A percentile compares a stretch with the other conserved stretches of the same genome.
Conservation (phyloP, 2,329 filamentous ascomycete species). For the Phialemoniopsis sp. region DNA sequence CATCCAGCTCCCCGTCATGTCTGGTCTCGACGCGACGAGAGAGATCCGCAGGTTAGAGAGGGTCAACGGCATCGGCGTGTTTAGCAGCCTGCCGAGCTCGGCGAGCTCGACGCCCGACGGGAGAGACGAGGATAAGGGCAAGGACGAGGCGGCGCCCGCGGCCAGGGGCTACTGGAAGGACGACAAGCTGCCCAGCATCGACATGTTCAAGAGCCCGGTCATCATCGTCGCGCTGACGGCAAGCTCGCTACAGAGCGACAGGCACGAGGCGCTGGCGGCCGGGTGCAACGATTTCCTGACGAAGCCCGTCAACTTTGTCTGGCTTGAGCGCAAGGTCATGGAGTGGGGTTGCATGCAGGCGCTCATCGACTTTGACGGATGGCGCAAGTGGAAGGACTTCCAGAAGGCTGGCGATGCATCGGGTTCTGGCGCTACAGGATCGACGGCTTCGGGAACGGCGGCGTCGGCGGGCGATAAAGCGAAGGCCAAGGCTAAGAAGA, state of each 20-base stretch:
- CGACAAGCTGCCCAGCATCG: slow-evolving; percentile 63
- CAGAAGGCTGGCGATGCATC: slow-evolving; percentile 40
- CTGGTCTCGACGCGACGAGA: slow-evolving; percentile 87
- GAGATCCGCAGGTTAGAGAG: slow-evolving; percentile 89
- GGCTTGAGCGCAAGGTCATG: slow-evolving; percentile 95
- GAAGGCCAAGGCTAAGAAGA: slow-evolving; percentile 39
- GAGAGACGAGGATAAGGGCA: not conserved
- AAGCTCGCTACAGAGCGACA: slow-evolving; percentile 88
- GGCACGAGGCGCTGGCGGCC: slow-evolving; percentile 89
- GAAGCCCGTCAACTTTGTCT: slow-evolving; percentile 97
- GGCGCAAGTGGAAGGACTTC: slow-evolving; percentile 95
- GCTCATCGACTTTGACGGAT: slow-evolving; percentile 96
- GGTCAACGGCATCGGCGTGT: slow-evolving; percentile 89
- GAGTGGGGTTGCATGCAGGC: slow-evolving; percentile 99
- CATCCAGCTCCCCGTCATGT: slow-evolving; percentile 96
- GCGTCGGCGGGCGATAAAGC: slow-evolving; percentile 30
- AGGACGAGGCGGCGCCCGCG: no score
- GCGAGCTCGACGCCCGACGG: slow-evolving; percentile 21
- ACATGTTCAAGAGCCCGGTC: slow-evolving; percentile 89
- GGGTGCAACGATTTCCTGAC: slow-evolving; percentile 98
- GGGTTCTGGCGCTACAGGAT: slow-evolving; percentile 14
- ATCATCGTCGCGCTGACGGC: slow-evolving; percentile 97
- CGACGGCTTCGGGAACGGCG: slow-evolving; percentile 21
- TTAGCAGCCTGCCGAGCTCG: slow-evolving; percentile 62
- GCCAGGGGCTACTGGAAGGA: slow-evolving; percentile 23